Evolutionary conservation across 805 yeast species (phyloP).

Genomic region (Pichia sporocuriosa): DNA sequence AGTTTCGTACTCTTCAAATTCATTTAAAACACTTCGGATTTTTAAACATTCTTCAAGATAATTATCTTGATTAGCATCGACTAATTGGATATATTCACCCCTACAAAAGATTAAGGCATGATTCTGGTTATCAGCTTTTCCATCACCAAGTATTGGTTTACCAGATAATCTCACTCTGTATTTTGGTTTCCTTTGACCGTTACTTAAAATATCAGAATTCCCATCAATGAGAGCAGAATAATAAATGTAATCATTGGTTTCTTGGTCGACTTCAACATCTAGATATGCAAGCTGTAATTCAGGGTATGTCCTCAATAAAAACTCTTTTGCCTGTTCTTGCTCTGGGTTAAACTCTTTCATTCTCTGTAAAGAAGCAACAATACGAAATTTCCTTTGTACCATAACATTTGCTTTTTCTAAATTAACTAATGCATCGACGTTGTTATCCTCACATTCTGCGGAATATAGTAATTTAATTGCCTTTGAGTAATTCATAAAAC

Average conservation of each 20-base stretch:
- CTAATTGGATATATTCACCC: slow-evolving; percentile 91
- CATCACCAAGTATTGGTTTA: slow-evolving; percentile 93
- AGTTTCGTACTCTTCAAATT: slow-evolving; percentile 67
- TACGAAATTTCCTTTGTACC: slow-evolving; percentile 57
- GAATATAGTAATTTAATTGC: slow-evolving; percentile 64
- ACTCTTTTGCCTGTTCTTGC: slow-evolving; percentile 53
- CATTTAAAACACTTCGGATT: slow-evolving; percentile 79
- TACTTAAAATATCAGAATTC: slow-evolving; percentile 50
- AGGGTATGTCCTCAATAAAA: slow-evolving; percentile 57
- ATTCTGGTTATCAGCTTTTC: slow-evolving; percentile 95
- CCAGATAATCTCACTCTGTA: slow-evolving; percentile 75
- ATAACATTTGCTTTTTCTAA: slow-evolving; percentile 41
- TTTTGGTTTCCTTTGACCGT: slow-evolving; percentile 50
- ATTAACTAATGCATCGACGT: slow-evolving; percentile 30
- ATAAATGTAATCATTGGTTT: slow-evolving; percentile 39
- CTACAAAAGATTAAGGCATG: slow-evolving; percentile 79
- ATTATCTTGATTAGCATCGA: slow-evolving; percentile 96
- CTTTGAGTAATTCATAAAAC: slow-evolving; percentile 69
- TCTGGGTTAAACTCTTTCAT: slow-evolving; percentile 46
- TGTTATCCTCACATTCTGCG: slow-evolving; percentile 38
- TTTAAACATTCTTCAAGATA: slow-evolving; percentile 91
- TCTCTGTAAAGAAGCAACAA: slow-evolving; percentile 62
- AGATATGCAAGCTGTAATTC: slow-evolving; percentile 59
- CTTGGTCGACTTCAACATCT: slow-evolving; percentile 43
- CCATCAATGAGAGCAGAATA: slow-evolving; percentile 70